Base-by-base conservation (phyloP, 257 asterid genomes). In the Solanum piurae region DNA sequence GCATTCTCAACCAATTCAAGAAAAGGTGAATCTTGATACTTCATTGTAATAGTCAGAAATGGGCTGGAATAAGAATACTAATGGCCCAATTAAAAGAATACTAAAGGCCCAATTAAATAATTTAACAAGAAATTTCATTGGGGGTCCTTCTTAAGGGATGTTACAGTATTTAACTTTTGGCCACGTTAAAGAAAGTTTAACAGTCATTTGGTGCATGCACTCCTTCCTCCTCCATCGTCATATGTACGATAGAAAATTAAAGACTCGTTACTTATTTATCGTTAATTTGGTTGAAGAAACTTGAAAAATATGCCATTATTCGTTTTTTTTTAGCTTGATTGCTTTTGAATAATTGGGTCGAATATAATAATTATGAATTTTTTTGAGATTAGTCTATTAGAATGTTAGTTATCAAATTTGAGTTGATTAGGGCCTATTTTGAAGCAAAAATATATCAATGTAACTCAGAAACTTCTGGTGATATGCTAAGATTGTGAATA, bases 281-380 rank as follows among this genome's bases (percentile, higher is more conserved):
- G 0, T 60, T 9, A 4, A 64, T 9, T 10, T 64, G 72, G 0
- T n/a, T 64, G 31, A 64, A n/a, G 71, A 62, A 62, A 62, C 33
- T n/a, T 62, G 0, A 60, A 62, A 62, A 62, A 4, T 55, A 62
- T 11, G 12, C 13, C 31, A n/a, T n/a, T 2, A n/a, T 0, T 62
- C 31, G 0, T 0, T 10, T 0, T 62, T 2, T 62, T 62, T 62
- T 10, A 62, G 33, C 16, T 62, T 23, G 68, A 18, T 3, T 58
- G 25, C 7, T 37, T 37, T 37, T 37, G 40, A 37, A 7, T 37
- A 37, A 7, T 20, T 4, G 52, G 52, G 16, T 46, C 6, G 2
- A 12, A 58, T 58, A 3, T 9, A 58, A 58, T 20, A 58, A 8
- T 21, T 60, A 5, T 60, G 27, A 60, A 60, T 12, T 12, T 21